phyloP scores from a whole-genome alignment of 345 rosid genomes.

The Pseudoturritis turrita region DNA sequence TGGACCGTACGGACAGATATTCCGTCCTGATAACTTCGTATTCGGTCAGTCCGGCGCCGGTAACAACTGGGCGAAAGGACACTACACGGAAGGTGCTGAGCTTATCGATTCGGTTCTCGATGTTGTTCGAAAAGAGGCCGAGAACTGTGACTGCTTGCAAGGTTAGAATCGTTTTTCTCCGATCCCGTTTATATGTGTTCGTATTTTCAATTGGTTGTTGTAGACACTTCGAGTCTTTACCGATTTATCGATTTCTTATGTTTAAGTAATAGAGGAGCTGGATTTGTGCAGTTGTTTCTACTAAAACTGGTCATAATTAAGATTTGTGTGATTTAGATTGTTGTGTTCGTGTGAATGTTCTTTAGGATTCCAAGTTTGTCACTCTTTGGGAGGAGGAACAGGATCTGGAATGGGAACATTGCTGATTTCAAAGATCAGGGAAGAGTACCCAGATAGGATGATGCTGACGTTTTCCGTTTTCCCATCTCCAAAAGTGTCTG shows the following conservation, averaged over 20 bases:
- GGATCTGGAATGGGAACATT: slow-evolving; percentile 78
- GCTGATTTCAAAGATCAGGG: slow-evolving; percentile 61
- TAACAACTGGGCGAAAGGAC: slow-evolving; percentile 37
- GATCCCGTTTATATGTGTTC: background rate
- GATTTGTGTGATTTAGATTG: background rate
- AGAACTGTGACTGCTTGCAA: slow-evolving; percentile 37
- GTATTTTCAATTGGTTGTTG: background rate
- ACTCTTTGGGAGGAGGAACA: slow-evolving; percentile 67
- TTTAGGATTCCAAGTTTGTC: slow-evolving; percentile 70
- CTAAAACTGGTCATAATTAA: background rate
- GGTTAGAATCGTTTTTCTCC: background rate
- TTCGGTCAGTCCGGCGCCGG: slow-evolving; percentile 35
- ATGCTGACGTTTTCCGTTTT: slow-evolving; percentile 71
- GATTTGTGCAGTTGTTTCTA: background rate
- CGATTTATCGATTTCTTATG: background rate
- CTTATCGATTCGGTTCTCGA: slow-evolving; percentile 35
- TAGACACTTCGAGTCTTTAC: background rate
- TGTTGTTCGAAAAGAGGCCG: slow-evolving; percentile 33
- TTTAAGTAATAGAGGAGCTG: background rate
- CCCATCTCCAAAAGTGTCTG: slow-evolving; percentile 68
- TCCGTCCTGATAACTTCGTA: slow-evolving; percentile 35
- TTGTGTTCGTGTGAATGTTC: slow-evolving; percentile 4
- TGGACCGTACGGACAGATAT: slow-evolving; percentile 55
- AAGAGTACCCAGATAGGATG: slow-evolving; percentile 70
- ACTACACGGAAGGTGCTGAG: slow-evolving; percentile 36